A percentile compares a stretch with the other conserved stretches of the same genome.
phyloP scores from a whole-genome alignment of 1,284 basidiomycete genomes.

The Cutaneotrichosporon arboriforme region DNA sequence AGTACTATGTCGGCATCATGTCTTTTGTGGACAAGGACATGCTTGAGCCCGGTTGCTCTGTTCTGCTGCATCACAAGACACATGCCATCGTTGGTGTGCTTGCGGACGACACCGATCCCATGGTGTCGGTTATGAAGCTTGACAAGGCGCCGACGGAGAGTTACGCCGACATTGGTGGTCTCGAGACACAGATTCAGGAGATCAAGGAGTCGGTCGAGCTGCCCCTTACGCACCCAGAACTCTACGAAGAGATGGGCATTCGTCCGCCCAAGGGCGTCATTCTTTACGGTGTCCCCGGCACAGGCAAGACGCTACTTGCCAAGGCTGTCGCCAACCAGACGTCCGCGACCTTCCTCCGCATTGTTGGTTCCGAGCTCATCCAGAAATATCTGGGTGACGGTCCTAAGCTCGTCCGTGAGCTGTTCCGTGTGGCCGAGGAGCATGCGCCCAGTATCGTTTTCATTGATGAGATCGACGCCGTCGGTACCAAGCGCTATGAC shows the following conservation, averaged over 20 bases:
- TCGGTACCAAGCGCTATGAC: slow-evolving; percentile 96
- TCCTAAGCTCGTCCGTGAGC: slow-evolving; percentile 95
- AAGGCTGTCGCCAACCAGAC: slow-evolving; percentile 99
- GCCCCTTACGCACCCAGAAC: slow-evolving; percentile 93
- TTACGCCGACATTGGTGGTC: slow-evolving; percentile 96
- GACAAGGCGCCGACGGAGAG: slow-evolving; percentile 98
- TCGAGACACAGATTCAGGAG: slow-evolving; percentile 96
- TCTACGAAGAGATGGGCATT: slow-evolving; percentile 99
- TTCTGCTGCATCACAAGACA: slow-evolving; percentile 93
- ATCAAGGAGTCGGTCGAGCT: slow-evolving; percentile 99
- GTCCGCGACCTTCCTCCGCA: slow-evolving; percentile 94
- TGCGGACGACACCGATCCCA: slow-evolving; percentile 93
- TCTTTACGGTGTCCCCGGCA: slow-evolving; percentile 96
- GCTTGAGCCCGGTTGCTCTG: slow-evolving; percentile 92
- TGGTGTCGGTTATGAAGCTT: slow-evolving; percentile 98
- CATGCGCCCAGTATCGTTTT: slow-evolving; percentile 98
- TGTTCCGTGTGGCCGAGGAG: slow-evolving; percentile 96
- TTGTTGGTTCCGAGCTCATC: slow-evolving; percentile 96
- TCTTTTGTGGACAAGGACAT: slow-evolving; percentile 98
- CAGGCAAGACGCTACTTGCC: slow-evolving; percentile 95
- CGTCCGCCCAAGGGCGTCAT: slow-evolving; percentile 99
- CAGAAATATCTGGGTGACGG: slow-evolving; percentile 99
- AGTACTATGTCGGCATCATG: slow-evolving; percentile 98
- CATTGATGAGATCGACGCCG: slow-evolving; percentile 98
- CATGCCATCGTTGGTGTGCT: slow-evolving; percentile 93